Conservation (phyloP, 495 filamentous ascomycete species). For the Lepraria neglecta region DNA sequence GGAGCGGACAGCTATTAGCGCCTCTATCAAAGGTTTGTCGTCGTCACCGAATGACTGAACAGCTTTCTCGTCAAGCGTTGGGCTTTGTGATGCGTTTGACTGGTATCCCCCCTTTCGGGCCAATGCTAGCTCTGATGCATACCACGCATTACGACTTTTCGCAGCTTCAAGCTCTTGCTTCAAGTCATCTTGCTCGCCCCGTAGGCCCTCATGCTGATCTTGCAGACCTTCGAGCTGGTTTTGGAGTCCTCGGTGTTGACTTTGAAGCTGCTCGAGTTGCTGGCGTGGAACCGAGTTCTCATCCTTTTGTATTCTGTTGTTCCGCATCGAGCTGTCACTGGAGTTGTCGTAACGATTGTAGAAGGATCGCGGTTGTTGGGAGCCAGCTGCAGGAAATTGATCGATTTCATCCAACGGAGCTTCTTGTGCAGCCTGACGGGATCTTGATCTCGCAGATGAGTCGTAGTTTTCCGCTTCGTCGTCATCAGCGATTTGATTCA, state of each 20-base stretch:
- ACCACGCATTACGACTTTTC: slow-evolving; percentile 89
- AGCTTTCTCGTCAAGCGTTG: slow-evolving; percentile 66
- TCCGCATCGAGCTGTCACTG: slow-evolving; percentile 6
- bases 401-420: slow-evolving; percentile 19
- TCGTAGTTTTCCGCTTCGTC: slow-evolving; percentile 24
- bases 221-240: slow-evolving; percentile 25
- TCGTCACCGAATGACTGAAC: slow-evolving; percentile 79
- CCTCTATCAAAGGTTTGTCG: slow-evolving; percentile 86
- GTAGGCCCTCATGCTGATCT: slow-evolving; percentile 21
- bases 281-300: slow-evolving; percentile 14
- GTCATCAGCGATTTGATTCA: slow-evolving; percentile 17
- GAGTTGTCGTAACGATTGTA: slow-evolving; percentile 16
- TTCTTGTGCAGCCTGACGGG: slow-evolving; percentile 29
- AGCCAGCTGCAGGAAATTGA: slow-evolving; percentile 16
- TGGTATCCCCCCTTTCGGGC: slow-evolving; percentile 83
- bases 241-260: slow-evolving; percentile 24
- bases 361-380: slow-evolving; percentile 25
- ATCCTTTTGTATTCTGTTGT: slow-evolving; percentile 13
- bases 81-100: slow-evolving; percentile 62
- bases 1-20: slow-evolving; percentile 79
- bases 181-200: slow-evolving; percentile 37
- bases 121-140: slow-evolving; percentile 86
- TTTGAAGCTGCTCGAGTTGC: slow-evolving; percentile 25
- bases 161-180: slow-evolving; percentile 76
- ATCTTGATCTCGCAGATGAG: slow-evolving; percentile 23